Conservation (phyloP, 345 rosid genomes). For the Salix suchowensis region DNA sequence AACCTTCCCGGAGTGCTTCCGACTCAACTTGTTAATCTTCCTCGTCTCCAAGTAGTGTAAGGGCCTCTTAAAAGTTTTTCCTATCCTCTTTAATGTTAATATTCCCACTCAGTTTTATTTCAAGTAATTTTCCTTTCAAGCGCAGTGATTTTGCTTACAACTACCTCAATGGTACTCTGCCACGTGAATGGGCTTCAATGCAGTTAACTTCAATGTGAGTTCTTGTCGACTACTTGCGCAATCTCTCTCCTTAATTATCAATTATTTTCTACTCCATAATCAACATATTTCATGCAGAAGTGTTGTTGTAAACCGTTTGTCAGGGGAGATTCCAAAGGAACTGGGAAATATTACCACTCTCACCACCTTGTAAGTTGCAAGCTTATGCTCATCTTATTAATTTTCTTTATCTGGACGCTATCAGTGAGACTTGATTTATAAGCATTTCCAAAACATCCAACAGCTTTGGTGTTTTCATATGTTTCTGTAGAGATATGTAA, state of each 20-base stretch:
- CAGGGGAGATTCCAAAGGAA: conserved; percentile 50
- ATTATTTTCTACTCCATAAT: neutral
- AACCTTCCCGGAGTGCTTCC: conserved; percentile 73
- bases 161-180: conserved; percentile 52
- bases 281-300: conserved; percentile 31
- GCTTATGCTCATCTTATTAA: neutral
- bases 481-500: neutral
- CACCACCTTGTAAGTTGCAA: conserved; percentile 39
- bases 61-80: conserved; percentile 1
- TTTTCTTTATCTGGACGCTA: neutral
- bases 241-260: neutral
- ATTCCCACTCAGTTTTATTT: neutral
- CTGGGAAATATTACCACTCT: conserved; percentile 48
- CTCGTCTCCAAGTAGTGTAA: conserved; percentile 50
- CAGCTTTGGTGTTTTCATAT: neutral
- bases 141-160: conserved; percentile 59
- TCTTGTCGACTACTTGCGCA: neutral
- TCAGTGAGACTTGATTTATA: neutral
- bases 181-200: conserved; percentile 54
- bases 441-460: neutral
- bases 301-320: conserved; percentile 48
- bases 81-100: neutral
- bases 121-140: neutral
- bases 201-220: conserved; percentile 46
- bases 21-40: conserved; percentile 52